These are phyloP conservation scores for Ascoidea tarda DNA, from an alignment of 805 yeast species.

Conservation along the genomic window DNA sequence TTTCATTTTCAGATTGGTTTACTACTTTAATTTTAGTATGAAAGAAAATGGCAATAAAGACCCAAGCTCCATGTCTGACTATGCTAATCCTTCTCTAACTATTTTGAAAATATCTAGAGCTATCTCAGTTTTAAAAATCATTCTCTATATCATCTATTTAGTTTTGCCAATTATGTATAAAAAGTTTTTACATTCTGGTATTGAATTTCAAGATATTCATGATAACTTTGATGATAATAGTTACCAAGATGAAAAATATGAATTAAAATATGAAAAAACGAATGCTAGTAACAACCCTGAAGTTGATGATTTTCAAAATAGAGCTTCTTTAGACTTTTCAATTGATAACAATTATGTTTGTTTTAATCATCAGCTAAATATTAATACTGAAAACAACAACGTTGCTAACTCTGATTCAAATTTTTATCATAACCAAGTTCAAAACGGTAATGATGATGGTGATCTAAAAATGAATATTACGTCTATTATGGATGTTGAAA, in stretches of 20 bases:
- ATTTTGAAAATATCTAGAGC: conserved; percentile 6
- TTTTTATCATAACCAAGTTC: not conserved
- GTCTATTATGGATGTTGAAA: not conserved
- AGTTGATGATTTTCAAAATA: not conserved
- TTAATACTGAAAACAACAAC: not conserved
- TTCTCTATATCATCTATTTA: conserved; percentile 6
- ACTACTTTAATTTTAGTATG: conserved; percentile 3
- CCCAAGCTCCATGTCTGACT: conserved; percentile 1
- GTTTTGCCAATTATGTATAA: conserved; percentile 7
- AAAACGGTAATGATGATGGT: not conserved
- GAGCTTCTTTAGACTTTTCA: not conserved
- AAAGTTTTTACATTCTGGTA: not conserved
- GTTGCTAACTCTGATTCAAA: not conserved
- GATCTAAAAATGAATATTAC: not conserved
- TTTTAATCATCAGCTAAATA: not conserved
- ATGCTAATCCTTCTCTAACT: conserved; percentile 10
- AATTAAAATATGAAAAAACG: no score
- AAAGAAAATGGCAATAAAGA: conserved; percentile 4
- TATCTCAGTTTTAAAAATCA: conserved; percentile 7
- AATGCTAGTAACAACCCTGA: not conserved
- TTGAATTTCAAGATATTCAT: not conserved
- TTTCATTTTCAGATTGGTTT: conserved; percentile 5
- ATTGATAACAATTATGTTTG: not conserved
- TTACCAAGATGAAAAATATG: no score
- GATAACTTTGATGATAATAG: not conserved